These are phyloP conservation scores for Cadophora sp. DNA, from an alignment of 2,329 filamentous ascomycete genomes.

Conservation along the genomic window DNA sequence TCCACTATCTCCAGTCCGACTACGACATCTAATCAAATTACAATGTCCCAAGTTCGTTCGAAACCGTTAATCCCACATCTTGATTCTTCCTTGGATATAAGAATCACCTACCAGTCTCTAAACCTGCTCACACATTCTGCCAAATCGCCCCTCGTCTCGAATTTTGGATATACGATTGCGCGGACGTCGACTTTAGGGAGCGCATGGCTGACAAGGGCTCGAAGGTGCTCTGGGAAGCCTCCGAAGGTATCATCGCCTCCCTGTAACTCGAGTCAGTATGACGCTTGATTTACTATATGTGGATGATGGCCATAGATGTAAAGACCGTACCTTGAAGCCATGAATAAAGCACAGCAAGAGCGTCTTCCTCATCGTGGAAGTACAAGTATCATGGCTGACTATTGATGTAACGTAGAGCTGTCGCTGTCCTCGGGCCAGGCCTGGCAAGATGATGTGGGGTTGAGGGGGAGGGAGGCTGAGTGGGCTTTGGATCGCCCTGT, in stretches of 20 bases:
- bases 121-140: conserved; percentile 74
- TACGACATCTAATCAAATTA: neutral
- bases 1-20: neutral
- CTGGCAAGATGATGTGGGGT: neutral
- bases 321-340: conserved; percentile 74
- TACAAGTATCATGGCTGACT: conserved; percentile 21
- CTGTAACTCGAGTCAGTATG: conserved; percentile 46
- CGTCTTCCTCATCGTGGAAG: conserved; percentile 73
- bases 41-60: neutral
- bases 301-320: too few species aligned
- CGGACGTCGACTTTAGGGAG: conserved; percentile 74
- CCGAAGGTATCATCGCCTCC: conserved; percentile 82
- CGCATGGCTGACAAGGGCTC: conserved; percentile 65
- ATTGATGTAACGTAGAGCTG: neutral
- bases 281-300: neutral
- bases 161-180: conserved; percentile 77
- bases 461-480: neutral
- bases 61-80: too few species aligned
- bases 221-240: conserved; percentile 75
- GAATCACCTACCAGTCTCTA: conserved; percentile 67
- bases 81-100: too few species aligned
- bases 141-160: conserved; percentile 82
- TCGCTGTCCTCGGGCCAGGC: neutral
- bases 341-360: conserved; percentile 85
- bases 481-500: too few species aligned